These are phyloP conservation scores for Epichloe sibirici DNA, from an alignment of 2,329 filamentous ascomycete genomes.

Conservation along the genomic window DNA sequence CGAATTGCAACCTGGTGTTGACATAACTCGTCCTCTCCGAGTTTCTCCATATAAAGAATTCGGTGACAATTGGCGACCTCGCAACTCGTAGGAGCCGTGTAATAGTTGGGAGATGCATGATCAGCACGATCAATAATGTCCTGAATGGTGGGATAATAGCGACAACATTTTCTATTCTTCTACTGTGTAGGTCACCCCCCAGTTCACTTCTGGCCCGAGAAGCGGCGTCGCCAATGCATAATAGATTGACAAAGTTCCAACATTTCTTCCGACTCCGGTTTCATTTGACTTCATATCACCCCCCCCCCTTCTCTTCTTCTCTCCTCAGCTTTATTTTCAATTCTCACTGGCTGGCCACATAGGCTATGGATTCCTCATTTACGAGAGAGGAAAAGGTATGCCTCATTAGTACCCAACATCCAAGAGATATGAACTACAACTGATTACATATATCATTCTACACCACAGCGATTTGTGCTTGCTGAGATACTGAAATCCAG, in stretches of 20 bases:
- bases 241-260: neutral
- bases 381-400: slow-evolving; percentile 9
- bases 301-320: neutral
- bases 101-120: neutral
- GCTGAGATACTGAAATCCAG: slow-evolving; percentile 47
- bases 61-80: slow-evolving; percentile 1
- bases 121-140: slow-evolving; percentile 4
- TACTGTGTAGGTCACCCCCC: slow-evolving; percentile 1
- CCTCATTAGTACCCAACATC: neutral
- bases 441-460: neutral
- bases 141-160: slow-evolving; percentile 6
- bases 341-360: neutral
- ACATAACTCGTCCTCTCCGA: neutral
- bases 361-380: slow-evolving; percentile 6
- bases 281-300: neutral
- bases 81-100: neutral
- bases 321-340: neutral
- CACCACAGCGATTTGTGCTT: slow-evolving; percentile 39
- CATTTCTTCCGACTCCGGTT: neutral
- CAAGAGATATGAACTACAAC: neutral
- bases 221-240: neutral
- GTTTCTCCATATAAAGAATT: neutral
- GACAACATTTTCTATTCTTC: slow-evolving; percentile 3
- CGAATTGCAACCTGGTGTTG: neutral
- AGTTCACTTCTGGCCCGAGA: neutral